Evolutionary conservation across 148 eudicot species (phyloP), one percentile per base, ranked within the genome.

Genomic region (Arctostaphylos glauca): DNA sequence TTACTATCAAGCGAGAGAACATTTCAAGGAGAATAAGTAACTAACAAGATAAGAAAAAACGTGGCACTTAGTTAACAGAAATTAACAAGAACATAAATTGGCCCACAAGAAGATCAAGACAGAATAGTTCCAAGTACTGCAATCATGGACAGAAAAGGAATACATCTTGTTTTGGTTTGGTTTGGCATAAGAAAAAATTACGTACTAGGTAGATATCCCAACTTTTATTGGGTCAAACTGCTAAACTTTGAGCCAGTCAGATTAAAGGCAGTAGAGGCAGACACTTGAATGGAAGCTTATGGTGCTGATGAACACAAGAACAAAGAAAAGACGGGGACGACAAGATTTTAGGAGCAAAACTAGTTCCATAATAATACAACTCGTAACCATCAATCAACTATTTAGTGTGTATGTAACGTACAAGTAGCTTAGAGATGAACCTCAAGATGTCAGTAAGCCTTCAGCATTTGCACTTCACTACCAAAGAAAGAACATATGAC

Each of bases 391-490:
- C 31, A 73, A 71, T 44, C 75, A 43, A 41, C 19, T 15, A 43
- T 15, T 21, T 49, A 43, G 49, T 31, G 75, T 15, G 23, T n/a
- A n/a, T 9, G 50, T 31, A 2, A 71, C 43, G n/a, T 44, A 47
- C 21, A 73, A 47, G 31, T 47, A 46, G 76, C 76, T 46, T 7
- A 46, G 76, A 47, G 23, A 73, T 47, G 76, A 73, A 16, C 76
- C 76, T 9, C 31, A 8, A 73, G 76, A 73, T n/a, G 54, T 73
- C 31, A 73, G 54, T 31, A 73, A 73, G 25, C 53, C 48, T 73
- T 46, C 53, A 46, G 50, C 53, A 73, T 8, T 73, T 73, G 14
- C 77, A 10, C 25, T 19, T 47, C 38, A 47, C 77, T 47, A 73
- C 25, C 15, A 47, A 73, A 73, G 14, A 47, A 47, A 47, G 2